Evolutionary conservation across 2,329 filamentous ascomycete species (phyloP).

Genomic region (Coleophoma eucalyptorum): DNA sequence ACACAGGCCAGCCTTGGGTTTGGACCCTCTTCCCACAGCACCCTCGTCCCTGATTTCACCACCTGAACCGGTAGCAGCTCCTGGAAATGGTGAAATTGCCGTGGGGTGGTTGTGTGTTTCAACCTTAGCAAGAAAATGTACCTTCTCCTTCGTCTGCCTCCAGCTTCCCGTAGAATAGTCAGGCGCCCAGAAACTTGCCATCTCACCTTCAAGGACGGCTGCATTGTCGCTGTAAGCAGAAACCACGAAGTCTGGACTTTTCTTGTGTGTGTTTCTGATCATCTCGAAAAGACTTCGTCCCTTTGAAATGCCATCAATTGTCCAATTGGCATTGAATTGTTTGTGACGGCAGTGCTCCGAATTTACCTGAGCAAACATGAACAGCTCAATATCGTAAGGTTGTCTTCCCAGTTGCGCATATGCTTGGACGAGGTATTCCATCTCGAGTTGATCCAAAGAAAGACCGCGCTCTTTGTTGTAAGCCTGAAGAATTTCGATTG

Average conservation of each 20-base stretch:
- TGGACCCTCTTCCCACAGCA: conserved; percentile 87
- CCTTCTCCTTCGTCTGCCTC: conserved; percentile 79
- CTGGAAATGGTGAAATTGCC: conserved; percentile 87
- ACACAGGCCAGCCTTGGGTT: conserved; percentile 84
- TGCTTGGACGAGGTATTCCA: conserved; percentile 88
- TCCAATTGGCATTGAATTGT: conserved; percentile 97
- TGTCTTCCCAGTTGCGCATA: conserved; percentile 61
- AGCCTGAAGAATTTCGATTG: conserved; percentile 69
- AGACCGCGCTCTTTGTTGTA: conserved; percentile 84
- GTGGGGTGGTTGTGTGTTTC: conserved; percentile 98
- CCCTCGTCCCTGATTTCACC: conserved; percentile 96
- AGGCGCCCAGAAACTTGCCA: conserved; percentile 80
- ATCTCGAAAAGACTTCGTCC: conserved; percentile 84
- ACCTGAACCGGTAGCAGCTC: conserved; percentile 91
- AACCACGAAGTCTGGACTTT: conserved; percentile 76
- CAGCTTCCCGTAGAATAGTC: conserved; percentile 83
- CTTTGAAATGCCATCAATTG: conserved; percentile 81
- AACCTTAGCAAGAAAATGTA: conserved; percentile 89
- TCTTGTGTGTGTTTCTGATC: conserved; percentile 93
- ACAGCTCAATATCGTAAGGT: conserved; percentile 83
- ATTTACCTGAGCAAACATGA: conserved; percentile 99
- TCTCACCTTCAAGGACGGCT: conserved; percentile 76
- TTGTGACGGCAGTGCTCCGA: conserved; percentile 83
- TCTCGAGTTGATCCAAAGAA: conserved; percentile 82
- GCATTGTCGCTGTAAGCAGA: conserved; percentile 98